Base-by-base conservation (phyloP, 495 filamentous ascomycete genomes). In the Trichoderma parareesei region DNA sequence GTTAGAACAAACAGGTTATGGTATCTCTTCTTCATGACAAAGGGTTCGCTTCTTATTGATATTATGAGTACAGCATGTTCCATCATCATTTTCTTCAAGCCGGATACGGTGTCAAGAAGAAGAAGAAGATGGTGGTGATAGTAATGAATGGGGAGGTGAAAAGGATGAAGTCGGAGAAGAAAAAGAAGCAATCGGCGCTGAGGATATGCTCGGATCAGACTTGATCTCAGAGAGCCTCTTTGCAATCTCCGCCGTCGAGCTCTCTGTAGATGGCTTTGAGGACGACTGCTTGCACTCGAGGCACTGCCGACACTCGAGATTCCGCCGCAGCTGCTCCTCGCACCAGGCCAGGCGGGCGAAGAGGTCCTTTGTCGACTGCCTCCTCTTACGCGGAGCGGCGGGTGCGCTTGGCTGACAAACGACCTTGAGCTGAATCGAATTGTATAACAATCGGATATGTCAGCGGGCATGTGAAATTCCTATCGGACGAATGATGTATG, bases 321-420 rank as follows among this genome's bases (percentile, higher is more conserved):
- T 41, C 7, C 40, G 63, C 63, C 37, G 35, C 14, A 65, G 46
- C 63, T 55, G 46, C n/a, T 48, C 35, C 20, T 65, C 63, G 7
- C 43, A 65, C 35, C 63, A 41, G 5, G 38, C 48, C 27, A 65
- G 7, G 10, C 63, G 18, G 6, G 44, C 43, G 16, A 40, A 38
- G 13, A 65, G 48, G 13, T 65, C 63, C 38, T 62, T 62, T 62
- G 43, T 55, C 10, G 43, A 33, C 49, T 55, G 63, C 33, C 63
- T 37, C 11, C 48, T n/a, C 38, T 53, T 40, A 18, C 63, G 49
- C 27, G 43, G 20, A 14, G 60, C 18, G 10, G 60, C 60, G 18
- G 63, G 38, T 37, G 38, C 49, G 43, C 43, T 53, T 37, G 44
- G 62, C 33, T 57, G 62, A 38, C 43, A 46, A 20, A 38, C 33